Conservation (phyloP, 768 basidiomycete species). For the Udeniomyces megalosporus region DNA sequence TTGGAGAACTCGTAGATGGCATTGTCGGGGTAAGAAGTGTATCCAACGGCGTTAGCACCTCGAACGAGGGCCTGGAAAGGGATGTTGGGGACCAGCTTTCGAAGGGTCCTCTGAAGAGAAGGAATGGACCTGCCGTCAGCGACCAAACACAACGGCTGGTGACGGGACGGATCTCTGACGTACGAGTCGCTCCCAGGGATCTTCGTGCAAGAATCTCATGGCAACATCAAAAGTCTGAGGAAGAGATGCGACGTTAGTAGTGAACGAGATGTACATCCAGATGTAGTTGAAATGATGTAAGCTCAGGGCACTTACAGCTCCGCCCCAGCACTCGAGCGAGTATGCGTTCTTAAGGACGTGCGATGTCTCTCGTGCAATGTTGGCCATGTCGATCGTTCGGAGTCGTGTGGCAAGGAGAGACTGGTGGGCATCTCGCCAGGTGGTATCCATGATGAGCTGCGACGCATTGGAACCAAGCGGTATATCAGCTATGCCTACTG, state of each 20-base stretch:
- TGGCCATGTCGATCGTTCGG: slow-evolving; percentile 90
- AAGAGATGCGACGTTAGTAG: slow-evolving; percentile 39
- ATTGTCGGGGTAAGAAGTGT: slow-evolving; percentile 93
- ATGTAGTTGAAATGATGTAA: too few species aligned
- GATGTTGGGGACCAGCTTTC: slow-evolving; percentile 94
- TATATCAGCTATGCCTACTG: too few species aligned
- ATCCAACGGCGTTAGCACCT: slow-evolving; percentile 97
- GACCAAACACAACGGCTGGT: not conserved
- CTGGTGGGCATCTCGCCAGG: slow-evolving; percentile 98
- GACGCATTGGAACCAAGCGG: not conserved
- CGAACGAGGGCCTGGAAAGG: slow-evolving; percentile 96
- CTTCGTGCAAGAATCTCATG: slow-evolving; percentile 98
- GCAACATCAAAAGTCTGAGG: slow-evolving; percentile 82
- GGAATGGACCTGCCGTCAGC: too few species aligned
- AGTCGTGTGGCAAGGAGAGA: slow-evolving; percentile 91
- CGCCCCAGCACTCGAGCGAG: slow-evolving; percentile 94
- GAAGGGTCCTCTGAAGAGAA: slow-evolving; percentile 53
- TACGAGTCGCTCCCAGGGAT: slow-evolving; percentile 96
- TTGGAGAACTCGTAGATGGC: slow-evolving; percentile 99
- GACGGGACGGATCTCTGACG: slow-evolving; percentile 19
- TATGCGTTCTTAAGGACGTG: slow-evolving; percentile 90
- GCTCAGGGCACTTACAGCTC: not conserved
- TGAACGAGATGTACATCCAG: not conserved
- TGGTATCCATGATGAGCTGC: slow-evolving; percentile 48
- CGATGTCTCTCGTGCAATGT: slow-evolving; percentile 95